Base-by-base conservation (phyloP, 495 filamentous ascomycete species). In the Aspergillus ellipticus region DNA sequence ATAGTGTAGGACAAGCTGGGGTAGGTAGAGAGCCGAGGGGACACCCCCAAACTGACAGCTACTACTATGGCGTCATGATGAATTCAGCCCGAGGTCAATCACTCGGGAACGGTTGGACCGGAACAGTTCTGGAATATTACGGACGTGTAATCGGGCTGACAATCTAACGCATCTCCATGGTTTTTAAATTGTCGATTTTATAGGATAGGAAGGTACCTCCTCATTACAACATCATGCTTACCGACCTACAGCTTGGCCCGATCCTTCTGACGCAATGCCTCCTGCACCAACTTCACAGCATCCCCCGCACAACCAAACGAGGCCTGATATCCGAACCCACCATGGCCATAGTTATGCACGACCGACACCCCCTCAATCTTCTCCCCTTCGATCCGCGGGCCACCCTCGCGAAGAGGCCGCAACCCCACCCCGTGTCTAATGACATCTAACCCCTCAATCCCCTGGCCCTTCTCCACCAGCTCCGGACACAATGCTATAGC, bases 261-360 rank as follows among this genome's bases (percentile, higher is more conserved):
- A 7, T 53, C 55, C 55, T 64, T 70, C 53, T 60, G 57, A 54
- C 62, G 52, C 56, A 86, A 55, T 22, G 73, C 74, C 56, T 89
- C 85, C 39, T 87, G 81, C 16, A 96, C 89, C 66, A 97, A 68
- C 60, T 78, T 79, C 22, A 88, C 80, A 0, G 84, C 87, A 45
- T 80, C 76, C 60, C 84, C 72, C 0, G 92, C 85, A 72, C 89
- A 92, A 1, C 94, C 94, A 70, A 89, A 99, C 16, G 84, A 89
- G 21, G 84, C 82, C 69, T 99, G 94, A 64, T 96, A 91, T 53
- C 86, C 94, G 77, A 91, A 96, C 0, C 94, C 94, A 0, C 89
- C 92, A 75, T 96, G 93, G 9, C 95, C 95, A 67, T 99, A 99
- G 60, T 96, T 93, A 67, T 99, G 94, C 57, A 99, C 90, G 9